phyloP scores from a whole-genome alignment of 2,329 filamentous ascomycete genomes.

The Colletotrichum sp. region DNA sequence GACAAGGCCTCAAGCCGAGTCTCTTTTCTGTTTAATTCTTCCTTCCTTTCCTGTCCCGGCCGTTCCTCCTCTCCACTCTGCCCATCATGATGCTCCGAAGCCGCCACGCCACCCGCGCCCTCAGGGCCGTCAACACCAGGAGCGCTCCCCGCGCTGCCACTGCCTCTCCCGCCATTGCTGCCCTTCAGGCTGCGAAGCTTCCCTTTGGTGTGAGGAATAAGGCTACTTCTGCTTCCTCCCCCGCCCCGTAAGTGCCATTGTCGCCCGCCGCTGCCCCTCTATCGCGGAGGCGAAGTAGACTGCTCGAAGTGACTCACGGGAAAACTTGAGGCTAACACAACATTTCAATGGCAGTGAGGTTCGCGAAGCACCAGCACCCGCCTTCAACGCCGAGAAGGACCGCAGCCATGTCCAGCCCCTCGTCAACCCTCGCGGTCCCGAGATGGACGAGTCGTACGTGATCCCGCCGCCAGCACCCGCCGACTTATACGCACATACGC shows the following conservation, averaged over 20 bases:
- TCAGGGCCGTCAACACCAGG: constrained; percentile 46
- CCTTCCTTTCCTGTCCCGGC: neutral
- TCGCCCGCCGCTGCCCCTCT: neutral
- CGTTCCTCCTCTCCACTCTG: constrained; percentile 16
- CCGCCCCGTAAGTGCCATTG: constrained; percentile 54
- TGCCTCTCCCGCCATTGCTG: constrained; percentile 40
- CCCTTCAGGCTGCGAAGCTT: constrained; percentile 39
- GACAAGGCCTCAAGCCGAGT: constrained; percentile 13
- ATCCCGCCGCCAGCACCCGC: neutral
- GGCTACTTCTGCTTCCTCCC: constrained; percentile 51
- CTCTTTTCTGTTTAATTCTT: neutral
- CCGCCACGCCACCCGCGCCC: constrained; percentile 51
- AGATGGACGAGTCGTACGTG: constrained; percentile 83
- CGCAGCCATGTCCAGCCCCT: constrained; percentile 73
- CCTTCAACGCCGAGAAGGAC: constrained; percentile 57
- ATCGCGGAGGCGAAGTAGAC: neutral
- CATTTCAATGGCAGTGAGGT: constrained; percentile 46
- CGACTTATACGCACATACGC: constrained; percentile 8
- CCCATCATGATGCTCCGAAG: constrained; percentile 50
- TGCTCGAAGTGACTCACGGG: neutral
- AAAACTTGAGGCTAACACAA: constrained; percentile 25
- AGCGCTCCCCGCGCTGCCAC: constrained; percentile 42
- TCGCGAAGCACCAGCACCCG: constrained; percentile 67
- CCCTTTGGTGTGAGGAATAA: constrained; percentile 50
- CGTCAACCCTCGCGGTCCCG: constrained; percentile 61